Evolutionary conservation across 176 grass and related monocot species (phyloP), one percentile per base, ranked within the genome.

Genomic region (Avena eriantha): DNA sequence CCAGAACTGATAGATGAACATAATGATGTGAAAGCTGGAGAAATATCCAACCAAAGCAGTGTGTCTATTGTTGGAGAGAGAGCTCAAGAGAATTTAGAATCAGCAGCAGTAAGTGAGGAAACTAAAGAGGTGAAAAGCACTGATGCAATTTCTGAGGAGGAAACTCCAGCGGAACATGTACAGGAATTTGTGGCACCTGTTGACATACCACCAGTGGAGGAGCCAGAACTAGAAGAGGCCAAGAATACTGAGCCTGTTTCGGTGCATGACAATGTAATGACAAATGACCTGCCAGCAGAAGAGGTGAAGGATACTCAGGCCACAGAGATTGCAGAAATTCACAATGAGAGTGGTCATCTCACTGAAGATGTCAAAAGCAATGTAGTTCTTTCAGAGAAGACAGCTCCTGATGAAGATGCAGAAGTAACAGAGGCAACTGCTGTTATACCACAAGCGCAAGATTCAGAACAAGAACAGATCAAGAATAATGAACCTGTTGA

Each of bases 151-250:
- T 39, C 60, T 82, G 63, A 78, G 10, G 66, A 80, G 36, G 43
- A 5, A 74, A 85, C 64, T 82, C 63, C 31, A 31, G 33, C 53
- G 72, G 74, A 79, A 69, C 43, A 43, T 21, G 15, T 80, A 15
- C 9, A 80, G 23, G 39, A 58, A 77, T 73, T 18, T 70, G 22
- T 36, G 47, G 18, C 73, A 47, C 72, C 35, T 73, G 56, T 23
- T 79, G 84, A 90, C 79, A 83, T 22, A 35, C 16, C 55, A 83
- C 47, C 73, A 57, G 56, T 83, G 66, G 65, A 83, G 11, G 78
- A 86, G 39, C 6, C 31, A 82, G 71, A 86, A 60, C 69, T 69
- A 81, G 60, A 81, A 86, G 69, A 85, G 48, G 59, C 0, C 39
- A 81, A 89, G 45, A 77, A 79, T 33, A 43, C 12, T 71, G 72